Evolutionary conservation across 2,329 filamentous ascomycete genomes (phyloP).

Genomic region (Penicillium glabrum): DNA sequence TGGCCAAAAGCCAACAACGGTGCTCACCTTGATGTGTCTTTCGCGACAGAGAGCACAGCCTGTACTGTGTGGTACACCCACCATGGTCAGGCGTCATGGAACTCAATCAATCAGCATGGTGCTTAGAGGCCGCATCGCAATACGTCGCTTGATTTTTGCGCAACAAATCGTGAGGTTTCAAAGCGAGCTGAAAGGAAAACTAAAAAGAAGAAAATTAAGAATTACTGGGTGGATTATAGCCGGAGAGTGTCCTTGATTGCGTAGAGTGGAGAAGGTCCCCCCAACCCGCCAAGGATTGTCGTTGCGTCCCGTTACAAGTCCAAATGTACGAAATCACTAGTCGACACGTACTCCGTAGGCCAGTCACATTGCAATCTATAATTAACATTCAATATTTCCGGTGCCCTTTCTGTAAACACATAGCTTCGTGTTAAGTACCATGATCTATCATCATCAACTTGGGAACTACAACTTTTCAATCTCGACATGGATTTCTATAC

Average conservation of each 20-base stretch:
- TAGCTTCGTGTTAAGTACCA: no score
- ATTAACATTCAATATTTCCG: no score
- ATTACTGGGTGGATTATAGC: background rate
- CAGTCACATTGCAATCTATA: no score
- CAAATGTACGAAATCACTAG: no score
- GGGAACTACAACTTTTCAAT: no score
- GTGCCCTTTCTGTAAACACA: no score
- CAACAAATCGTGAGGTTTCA: background rate
- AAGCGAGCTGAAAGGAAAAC: background rate
- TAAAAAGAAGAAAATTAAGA: background rate
- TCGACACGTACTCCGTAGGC: no score
- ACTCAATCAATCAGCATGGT: conserved; percentile 5
- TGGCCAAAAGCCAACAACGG: background rate
- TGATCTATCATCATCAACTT: no score
- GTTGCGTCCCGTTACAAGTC: background rate
- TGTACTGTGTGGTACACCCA: conserved; percentile 44
- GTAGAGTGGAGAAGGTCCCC: background rate
- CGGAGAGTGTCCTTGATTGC: background rate
- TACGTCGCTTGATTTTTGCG: background rate
- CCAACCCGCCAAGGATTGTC: background rate
- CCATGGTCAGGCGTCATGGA: conserved; percentile 29
- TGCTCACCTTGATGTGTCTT: conserved; percentile 39
- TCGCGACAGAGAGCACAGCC: conserved; percentile 43
- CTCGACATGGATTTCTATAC: no score
- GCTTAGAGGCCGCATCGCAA: conserved; percentile 2